Evolutionary conservation across 176 grass and related monocot species (phyloP), one percentile per base, ranked within the genome.

Genomic region (Tillandsia leiboldiana): DNA sequence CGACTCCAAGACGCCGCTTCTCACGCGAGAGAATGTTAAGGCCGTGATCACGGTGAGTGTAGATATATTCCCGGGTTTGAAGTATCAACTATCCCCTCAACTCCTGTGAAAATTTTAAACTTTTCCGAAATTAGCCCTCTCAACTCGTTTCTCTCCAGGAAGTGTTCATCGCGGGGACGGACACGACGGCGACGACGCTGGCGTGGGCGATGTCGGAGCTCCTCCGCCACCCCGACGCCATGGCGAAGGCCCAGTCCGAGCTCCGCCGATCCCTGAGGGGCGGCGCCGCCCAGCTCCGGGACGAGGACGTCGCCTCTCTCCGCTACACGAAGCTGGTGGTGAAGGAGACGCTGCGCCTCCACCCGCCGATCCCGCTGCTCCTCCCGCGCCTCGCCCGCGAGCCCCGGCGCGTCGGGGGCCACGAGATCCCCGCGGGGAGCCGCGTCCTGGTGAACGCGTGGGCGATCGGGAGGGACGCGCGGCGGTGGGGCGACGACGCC

Each of bases 201-300:
- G 85, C 86, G 80, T 93, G 90, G 90, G 84, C 82, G 52, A 49
- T 93, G 63, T 75, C 83, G 17, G 90, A 93, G 83, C 86, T 93
- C 18, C 50, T 93, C 64, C 86, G 77, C 80, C 67, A 88, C 49
- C 90, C 83, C 14, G 72, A 81, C 22, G 24, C 69, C 1, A 74
- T 94, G 14, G 67, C 24, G 12, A 94, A 84, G 71, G 67, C 80
- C 8, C n/a, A 17, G 0, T 0, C 10, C 2, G 90, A 94, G 79
- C 68, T 94, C 12, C 75, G 20, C 11, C 10, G 83, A 82, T 1
- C 72, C 89, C 0, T 83, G 90, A 49, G 12, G 27, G 3, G 65
- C n/a, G 64, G 86, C 72, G 78, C 73, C 0, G 61, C 82, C 7
- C 86, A 94, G 79, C 73, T n/a, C 2, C 33, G 33, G 33, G 3